A percentile compares a stretch with the other conserved stretches of the same genome.
These are phyloP conservation scores for Aspergillus spinulosporus DNA, from an alignment of 2,329 filamentous ascomycete species.

Conservation along the genomic window DNA sequence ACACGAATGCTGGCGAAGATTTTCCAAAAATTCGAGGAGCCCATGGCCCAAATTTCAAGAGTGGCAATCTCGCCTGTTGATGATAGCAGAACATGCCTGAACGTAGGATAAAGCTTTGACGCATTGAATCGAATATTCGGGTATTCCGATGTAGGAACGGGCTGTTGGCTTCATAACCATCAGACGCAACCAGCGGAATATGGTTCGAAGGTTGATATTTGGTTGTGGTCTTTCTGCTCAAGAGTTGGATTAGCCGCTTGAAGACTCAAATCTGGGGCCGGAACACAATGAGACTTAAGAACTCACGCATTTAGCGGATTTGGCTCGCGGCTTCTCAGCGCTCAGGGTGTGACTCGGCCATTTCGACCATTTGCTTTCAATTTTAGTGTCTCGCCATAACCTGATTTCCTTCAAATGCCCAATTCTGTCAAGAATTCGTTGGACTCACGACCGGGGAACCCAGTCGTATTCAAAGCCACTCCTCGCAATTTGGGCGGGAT, in stretches of 20 bases:
- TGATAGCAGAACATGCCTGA: neutral
- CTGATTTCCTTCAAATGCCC: neutral
- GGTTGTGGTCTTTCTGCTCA: too few relatives aligned
- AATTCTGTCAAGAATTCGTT: too few relatives aligned
- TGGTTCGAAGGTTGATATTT: too few relatives aligned
- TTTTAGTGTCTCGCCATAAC: neutral
- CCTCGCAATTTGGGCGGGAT: conserved; percentile 14
- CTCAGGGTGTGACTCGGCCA: too few relatives aligned
- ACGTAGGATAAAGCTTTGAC: too few relatives aligned
- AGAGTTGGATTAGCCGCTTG: too few relatives aligned
- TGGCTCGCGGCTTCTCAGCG: neutral
- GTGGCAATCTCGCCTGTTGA: neutral
- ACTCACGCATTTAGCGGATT: neutral
- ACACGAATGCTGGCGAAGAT: neutral
- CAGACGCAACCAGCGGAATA: too few relatives aligned
- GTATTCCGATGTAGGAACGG: too few relatives aligned
- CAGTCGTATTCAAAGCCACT: conserved; percentile 24
- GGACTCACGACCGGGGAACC: conserved; percentile 22
- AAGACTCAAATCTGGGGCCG: too few relatives aligned
- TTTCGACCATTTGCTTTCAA: neutral
- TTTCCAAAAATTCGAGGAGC: too few relatives aligned
- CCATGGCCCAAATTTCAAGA: neutral
- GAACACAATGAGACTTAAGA: neutral
- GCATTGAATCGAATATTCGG: too few relatives aligned
- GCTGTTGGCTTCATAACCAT: too few relatives aligned